Evolutionary conservation across 2,329 filamentous ascomycete species (phyloP), one percentile per base, ranked within the genome.

Genomic region (Gyromitra esculenta): DNA sequence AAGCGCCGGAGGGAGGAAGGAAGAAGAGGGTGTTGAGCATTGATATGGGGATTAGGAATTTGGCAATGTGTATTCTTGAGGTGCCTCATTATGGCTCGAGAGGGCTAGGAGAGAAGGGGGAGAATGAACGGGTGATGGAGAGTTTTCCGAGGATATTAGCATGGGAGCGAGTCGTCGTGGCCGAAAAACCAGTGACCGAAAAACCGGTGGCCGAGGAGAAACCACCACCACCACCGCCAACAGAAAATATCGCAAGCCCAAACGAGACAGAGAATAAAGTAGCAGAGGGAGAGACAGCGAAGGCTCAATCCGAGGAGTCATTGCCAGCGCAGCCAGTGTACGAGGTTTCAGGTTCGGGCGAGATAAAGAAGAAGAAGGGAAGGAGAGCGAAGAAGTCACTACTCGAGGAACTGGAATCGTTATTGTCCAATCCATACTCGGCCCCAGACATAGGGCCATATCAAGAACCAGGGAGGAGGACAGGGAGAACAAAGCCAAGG

Each of bases 41-140:
- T 77, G 93, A 96, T 82, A 91, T 96, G 89, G 93, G 93, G 2
- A 91, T 96, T 79, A 89, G 89, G 56, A 96, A 96, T 82, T 85
- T 96, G 2, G 92, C 92, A 0, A 93, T 89, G 82, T 92, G 91
- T 79, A 86, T 92, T 77, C 83, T 92, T 13, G 78, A 75, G 56
- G 50, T 77, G 6, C 62, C 72, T 48, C 54, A 21, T 13, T 18
- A 45, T 39, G 18, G 41, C 2, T 31, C 13, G 35, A 39, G 18
- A 18, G n/a, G 64, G 41, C 66, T 25, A 1, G 65, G 39, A 21
- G 48, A 21, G n/a, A 54, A 43, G 13, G 43, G 48, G 5, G 54
- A 13, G 37, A 62, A 41, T 39, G 35, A 56, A 25, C 50, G 18
- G 5, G 75, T 62, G 37, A 48, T 25, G 11, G 62, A 65, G 57